Evolutionary conservation across 768 basidiomycete genomes (phyloP).

Genomic region (Kwoniella botswanensis): DNA sequence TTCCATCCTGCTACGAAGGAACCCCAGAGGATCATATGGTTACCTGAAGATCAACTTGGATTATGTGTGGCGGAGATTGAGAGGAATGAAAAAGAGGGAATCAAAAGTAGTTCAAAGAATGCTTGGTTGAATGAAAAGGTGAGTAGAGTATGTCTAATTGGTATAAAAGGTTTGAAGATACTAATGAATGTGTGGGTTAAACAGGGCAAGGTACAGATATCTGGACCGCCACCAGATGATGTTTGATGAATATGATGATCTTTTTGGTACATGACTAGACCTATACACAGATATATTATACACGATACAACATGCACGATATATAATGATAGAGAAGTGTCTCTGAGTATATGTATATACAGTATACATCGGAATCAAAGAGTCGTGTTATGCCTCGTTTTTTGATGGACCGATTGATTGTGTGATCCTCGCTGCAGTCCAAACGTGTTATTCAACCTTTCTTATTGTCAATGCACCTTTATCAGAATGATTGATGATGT

Average conservation of each 20-base stretch:
- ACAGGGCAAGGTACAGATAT: conserved; percentile 56
- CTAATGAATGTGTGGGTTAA: conserved; percentile 2
- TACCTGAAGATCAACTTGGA: conserved; percentile 77
- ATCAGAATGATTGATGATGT: neutral
- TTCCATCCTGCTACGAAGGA: conserved; percentile 79
- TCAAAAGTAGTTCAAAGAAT: conserved; percentile 63
- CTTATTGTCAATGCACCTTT: neutral
- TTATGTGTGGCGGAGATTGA: conserved; percentile 67
- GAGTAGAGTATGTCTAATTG: neutral
- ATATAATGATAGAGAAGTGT: too few relatives aligned
- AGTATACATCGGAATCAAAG: too few relatives aligned
- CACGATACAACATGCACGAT: neutral
- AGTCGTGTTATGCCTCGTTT: neutral
- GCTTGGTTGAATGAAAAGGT: conserved; percentile 60
- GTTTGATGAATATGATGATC: neutral
- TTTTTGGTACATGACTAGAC: neutral
- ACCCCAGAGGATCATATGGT: conserved; percentile 81
- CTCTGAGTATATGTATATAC: too few relatives aligned
- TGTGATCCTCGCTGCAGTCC: neutral
- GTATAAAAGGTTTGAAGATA: neutral
- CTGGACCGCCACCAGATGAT: conserved; percentile 54
- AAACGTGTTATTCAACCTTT: neutral
- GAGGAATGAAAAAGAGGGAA: conserved; percentile 64
- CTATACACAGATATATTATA: neutral
- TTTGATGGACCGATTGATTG: neutral